phyloP scores from a whole-genome alignment of 139 green algal species.

The Asterochloris sp. region DNA sequence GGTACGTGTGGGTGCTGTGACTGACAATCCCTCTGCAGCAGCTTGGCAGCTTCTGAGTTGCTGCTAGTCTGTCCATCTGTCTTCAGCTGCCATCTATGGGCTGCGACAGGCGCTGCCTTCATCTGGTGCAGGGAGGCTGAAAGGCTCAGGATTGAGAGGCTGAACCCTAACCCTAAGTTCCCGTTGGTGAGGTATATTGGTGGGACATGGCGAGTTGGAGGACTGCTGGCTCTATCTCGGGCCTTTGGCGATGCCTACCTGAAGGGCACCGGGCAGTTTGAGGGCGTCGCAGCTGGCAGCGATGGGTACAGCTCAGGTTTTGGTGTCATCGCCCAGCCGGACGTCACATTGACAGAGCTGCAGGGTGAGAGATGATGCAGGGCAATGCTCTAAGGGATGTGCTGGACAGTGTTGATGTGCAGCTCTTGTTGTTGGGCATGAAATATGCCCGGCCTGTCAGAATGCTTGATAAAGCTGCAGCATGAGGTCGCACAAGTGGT shows the following conservation, averaged over 20 bases:
- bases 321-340: conserved; percentile 75
- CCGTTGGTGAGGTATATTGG: conserved; percentile 77
- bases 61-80: too few relatives aligned
- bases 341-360: conserved; percentile 57
- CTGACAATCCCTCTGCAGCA: too few relatives aligned
- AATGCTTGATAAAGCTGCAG: neutral
- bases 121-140: conserved; percentile 57
- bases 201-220: conserved; percentile 92
- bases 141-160: conserved; percentile 83
- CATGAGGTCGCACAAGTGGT: neutral
- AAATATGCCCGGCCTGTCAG: too few relatives aligned
- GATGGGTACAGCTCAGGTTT: conserved; percentile 81
- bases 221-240: conserved; percentile 89
- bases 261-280: conserved; percentile 87
- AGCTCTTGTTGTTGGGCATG: too few relatives aligned
- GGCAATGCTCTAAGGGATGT: too few relatives aligned
- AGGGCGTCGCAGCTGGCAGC: conserved; percentile 66
- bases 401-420: too few relatives aligned
- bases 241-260: conserved; percentile 96
- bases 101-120: too few relatives aligned
- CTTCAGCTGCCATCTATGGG: too few relatives aligned
- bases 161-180: conserved; percentile 93
- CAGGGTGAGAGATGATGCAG: too few relatives aligned
- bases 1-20: too few relatives aligned
- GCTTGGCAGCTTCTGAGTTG: too few relatives aligned